A percentile compares a stretch with the other conserved stretches of the same genome.
Conservation (phyloP, 164 flowering plant genomes). For the Umbilicus rupestris region DNA sequence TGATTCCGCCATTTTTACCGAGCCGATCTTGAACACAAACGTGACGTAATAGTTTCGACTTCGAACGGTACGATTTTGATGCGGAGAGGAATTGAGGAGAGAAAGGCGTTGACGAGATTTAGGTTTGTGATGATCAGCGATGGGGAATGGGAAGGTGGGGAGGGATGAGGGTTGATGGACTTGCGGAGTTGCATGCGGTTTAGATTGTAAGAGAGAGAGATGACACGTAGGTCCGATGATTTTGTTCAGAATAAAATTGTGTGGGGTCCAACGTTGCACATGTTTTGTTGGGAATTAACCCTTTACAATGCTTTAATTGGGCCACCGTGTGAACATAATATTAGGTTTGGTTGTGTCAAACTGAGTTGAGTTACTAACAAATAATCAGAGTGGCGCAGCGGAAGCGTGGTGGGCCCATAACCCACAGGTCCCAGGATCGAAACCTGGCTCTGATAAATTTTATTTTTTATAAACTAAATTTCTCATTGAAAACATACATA, state of each 20-base stretch:
- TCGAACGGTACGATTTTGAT: not conserved
- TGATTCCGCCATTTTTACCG: conserved; percentile 18
- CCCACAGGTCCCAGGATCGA: conserved; percentile 99
- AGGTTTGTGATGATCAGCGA: not conserved
- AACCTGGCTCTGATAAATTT: conserved; percentile 88
- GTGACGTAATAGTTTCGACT: not conserved
- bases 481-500: not conserved
- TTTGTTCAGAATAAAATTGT: not conserved
- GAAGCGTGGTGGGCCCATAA: conserved; percentile 99
- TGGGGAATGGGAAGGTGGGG: not conserved
- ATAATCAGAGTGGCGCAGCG: conserved; percentile 99
- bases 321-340: not conserved
- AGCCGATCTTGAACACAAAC: not conserved
- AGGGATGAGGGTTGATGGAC: not conserved
- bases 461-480: too few relatives aligned
- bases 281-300: not conserved
- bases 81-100: too few relatives aligned
- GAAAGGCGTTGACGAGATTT: not conserved
- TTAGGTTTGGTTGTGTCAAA: too few relatives aligned
- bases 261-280: not conserved
- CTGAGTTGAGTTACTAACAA: too few relatives aligned
- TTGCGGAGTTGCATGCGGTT: not conserved
- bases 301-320: not conserved
- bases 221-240: not conserved
- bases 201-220: not conserved